A percentile compares a stretch with the other conserved stretches of the same genome.
Evolutionary conservation across 495 filamentous ascomycete genomes (phyloP).

Genomic region (Baudoinia panamericana): DNA sequence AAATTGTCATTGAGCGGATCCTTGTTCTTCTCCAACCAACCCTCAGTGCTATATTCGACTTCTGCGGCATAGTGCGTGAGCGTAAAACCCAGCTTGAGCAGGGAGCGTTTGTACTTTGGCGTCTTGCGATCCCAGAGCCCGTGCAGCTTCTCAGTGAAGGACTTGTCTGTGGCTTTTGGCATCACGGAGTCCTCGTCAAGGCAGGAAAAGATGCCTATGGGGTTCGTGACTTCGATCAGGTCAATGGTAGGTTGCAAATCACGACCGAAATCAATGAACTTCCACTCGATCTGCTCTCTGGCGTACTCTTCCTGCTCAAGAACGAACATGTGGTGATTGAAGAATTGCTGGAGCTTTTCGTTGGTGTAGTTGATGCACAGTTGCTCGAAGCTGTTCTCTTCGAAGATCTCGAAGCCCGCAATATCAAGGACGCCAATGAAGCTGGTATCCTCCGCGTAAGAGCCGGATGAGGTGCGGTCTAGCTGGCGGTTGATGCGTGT

Average conservation of each 20-base stretch:
- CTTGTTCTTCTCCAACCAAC: conserved; percentile 99
- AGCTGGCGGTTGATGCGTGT: conserved; percentile 82
- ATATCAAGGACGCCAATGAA: conserved; percentile 99
- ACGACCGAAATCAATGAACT: conserved; percentile 97
- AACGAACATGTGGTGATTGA: conserved; percentile 99
- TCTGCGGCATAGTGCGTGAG: conserved; percentile 98
- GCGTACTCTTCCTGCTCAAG: conserved; percentile 98
- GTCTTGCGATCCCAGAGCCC: conserved; percentile 93
- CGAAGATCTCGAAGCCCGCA: conserved; percentile 97
- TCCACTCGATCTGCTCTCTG: conserved; percentile 96
- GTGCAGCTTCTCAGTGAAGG: conserved; percentile 95
- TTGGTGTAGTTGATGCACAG: conserved; percentile 99
- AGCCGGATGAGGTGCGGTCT: conserved; percentile 59
- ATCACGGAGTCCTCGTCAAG: conserved; percentile 97
- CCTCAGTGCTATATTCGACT: conserved; percentile 89
- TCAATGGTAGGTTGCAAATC: conserved; percentile 98
- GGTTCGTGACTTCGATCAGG: conserved; percentile 87
- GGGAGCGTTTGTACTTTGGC: conserved; percentile 77
- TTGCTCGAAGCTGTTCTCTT: conserved; percentile 97
- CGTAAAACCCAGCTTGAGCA: conserved; percentile 83
- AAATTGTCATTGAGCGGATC: conserved; percentile 96
- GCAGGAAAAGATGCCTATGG: conserved; percentile 97
- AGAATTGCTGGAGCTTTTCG: conserved; percentile 98
- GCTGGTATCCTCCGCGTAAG: conserved; percentile 59
- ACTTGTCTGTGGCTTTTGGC: conserved; percentile 95